phyloP scores from a whole-genome alignment of 306 rosid species.

The Delonix regia region DNA sequence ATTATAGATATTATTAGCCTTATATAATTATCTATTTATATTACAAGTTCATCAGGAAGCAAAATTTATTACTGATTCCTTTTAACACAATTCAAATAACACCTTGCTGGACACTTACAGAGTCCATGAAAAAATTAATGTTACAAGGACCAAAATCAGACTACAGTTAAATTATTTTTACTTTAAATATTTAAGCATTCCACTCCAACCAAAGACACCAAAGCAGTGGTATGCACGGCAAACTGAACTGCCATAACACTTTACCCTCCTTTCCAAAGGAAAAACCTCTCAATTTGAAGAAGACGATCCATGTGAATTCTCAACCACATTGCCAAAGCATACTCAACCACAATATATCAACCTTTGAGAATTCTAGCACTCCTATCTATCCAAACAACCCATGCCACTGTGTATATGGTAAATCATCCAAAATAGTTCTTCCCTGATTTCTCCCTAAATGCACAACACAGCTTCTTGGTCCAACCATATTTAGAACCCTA shows the following conservation, averaged over 20 bases:
- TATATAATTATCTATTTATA: not conserved
- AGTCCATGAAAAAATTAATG: not conserved
- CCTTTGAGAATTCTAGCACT: not conserved
- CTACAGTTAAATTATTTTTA: not conserved
- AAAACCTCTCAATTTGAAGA: not conserved
- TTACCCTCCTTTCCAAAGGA: not conserved
- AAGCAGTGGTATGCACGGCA: not conserved
- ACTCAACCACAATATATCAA: not conserved
- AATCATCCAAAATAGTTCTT: not conserved
- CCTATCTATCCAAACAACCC: not conserved
- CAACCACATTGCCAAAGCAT: not conserved
- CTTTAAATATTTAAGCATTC: not conserved
- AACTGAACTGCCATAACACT: not conserved
- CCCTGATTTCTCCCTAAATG: not conserved
- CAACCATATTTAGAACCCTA: not conserved
- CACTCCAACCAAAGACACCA: not conserved
- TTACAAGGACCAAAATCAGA: not conserved
- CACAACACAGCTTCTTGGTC: not conserved
- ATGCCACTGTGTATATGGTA: not conserved
- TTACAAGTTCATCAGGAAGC: slow-evolving; percentile 9
- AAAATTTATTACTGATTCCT: not conserved
- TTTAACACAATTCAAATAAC: slow-evolving; percentile 6
- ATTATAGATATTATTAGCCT: not conserved
- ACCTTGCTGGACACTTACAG: not conserved
- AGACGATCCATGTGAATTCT: no score